Evolutionary conservation across 2,329 filamentous ascomycete genomes (phyloP), one percentile per base, ranked within the genome.

Genomic region (Exophiala alcalophila): DNA sequence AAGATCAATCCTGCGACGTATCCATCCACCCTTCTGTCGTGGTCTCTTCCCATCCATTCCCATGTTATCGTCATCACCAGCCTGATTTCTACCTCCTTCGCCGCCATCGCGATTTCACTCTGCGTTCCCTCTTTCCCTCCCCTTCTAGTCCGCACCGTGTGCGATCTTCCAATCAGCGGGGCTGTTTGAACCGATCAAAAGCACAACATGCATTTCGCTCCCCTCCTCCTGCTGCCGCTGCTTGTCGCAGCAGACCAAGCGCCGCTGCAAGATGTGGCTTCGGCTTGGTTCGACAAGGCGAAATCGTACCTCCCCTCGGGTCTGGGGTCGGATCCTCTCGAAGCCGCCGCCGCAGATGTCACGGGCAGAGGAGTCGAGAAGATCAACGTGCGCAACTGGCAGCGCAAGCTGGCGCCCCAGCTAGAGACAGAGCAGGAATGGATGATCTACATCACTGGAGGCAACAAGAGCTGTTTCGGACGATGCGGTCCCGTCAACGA

Each of bases 381-480:
- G 9, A 59, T 83, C 45, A 79, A 70, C 29, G 57, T 76, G 49
- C 66, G 70, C 49, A 83, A 81, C 67, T 80, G 76, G 72, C 66
- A 76, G 56, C 61, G 70, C 34, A 61, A 76, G 35, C 59, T 83
- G 24, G 68, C 61, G 25, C 65, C 68, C 12, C 57, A 62, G 18
- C 52, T 63, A 19, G 66, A 64, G 47, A 65, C 61, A 30, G 75
- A 69, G 57, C 76, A 70, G n/a, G 59, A 57, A 30, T 83, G 77
- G 77, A 65, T 80, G 52, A 61, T 83, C 38, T 81, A 71, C 59
- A 61, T 80, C 30, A 81, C 77, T 4, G 80, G 80, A 47, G 79
- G 77, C 30, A 83, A 83, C 66, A 75, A 74, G 62, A 80, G 77
- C 25, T 83, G 80, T 66, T 80, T 72, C 55, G 79, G 78, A 50